Conservation (phyloP, 345 rosid species). For the Anastatica hierochuntica region DNA sequence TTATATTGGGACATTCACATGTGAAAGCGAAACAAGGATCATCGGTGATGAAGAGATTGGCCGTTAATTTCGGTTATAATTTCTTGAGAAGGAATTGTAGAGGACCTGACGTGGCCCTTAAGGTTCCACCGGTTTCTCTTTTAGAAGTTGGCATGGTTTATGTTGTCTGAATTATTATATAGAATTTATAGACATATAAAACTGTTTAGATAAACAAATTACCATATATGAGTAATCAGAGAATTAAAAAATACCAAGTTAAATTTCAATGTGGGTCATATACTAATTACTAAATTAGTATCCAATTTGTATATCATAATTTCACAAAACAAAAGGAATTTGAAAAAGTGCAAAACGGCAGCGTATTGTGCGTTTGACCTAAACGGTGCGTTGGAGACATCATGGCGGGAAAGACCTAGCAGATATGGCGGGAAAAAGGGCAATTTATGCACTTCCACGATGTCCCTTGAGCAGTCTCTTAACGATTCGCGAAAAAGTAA, state of each 20-base stretch:
- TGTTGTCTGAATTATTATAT: conserved; percentile 41
- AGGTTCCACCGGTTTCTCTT: conserved; percentile 79
- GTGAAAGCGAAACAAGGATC: conserved; percentile 95
- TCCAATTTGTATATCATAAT: no score
- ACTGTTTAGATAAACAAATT: neutral
- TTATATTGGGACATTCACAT: conserved; percentile 87
- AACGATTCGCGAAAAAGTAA: neutral
- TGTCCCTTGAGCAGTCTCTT: neutral
- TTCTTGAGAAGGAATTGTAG: conserved; percentile 87
- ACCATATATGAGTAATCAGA: no score
- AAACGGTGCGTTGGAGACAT: conserved; percentile 13
- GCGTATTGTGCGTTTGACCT: no score
- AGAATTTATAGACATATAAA: neutral
- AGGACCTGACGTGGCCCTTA: conserved; percentile 85
- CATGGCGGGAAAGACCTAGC: conserved; percentile 22
- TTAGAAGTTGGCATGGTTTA: conserved; percentile 98
- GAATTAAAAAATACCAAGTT: no score
- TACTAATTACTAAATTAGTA: no score
- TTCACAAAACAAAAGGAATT: no score
- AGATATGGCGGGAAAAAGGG: conserved; percentile 23
- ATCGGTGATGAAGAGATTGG: conserved; percentile 59
- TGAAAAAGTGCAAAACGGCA: no score
- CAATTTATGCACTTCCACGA: neutral
- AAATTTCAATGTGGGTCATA: no score
- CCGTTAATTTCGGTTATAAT: conserved; percentile 71